Evolutionary conservation across 1,284 basidiomycete species (phyloP).

Genomic region (Ceraceosorus guamensis): DNA sequence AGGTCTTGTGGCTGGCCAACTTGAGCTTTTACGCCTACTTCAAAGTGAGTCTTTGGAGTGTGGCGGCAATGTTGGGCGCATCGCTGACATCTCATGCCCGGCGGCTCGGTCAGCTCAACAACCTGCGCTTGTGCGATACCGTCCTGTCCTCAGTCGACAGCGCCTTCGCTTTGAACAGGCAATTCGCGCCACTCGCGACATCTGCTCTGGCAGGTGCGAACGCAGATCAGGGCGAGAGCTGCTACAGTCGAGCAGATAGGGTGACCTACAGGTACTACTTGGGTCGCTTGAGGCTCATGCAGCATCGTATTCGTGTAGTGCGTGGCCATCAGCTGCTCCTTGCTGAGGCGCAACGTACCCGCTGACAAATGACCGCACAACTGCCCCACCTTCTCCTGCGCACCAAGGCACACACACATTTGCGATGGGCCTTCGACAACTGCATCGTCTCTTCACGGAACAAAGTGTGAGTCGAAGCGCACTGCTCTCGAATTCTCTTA

Average conservation of each 20-base stretch:
- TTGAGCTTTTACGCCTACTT: slow-evolving; percentile 46
- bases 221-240: slow-evolving; percentile 32
- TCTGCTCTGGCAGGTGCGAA: neutral
- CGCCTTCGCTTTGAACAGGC: slow-evolving; percentile 40
- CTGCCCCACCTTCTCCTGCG: too few species aligned
- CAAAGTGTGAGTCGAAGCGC: slow-evolving; percentile 32
- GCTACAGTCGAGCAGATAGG: slow-evolving; percentile 47
- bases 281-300: slow-evolving; percentile 49
- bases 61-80: too few species aligned
- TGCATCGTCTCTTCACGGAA: slow-evolving; percentile 39
- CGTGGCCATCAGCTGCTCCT: slow-evolving; percentile 6
- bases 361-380: too few species aligned
- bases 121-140: slow-evolving; percentile 51
- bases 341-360: neutral
- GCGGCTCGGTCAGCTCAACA: slow-evolving; percentile 31
- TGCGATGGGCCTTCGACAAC: slow-evolving; percentile 48
- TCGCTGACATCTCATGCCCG: neutral
- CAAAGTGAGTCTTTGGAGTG: slow-evolving; percentile 13
- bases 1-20: slow-evolving; percentile 43
- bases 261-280: slow-evolving; percentile 50
- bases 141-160: slow-evolving; percentile 50
- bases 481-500: neutral
- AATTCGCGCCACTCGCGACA: slow-evolving; percentile 5
- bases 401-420: slow-evolving; percentile 39
- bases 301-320: slow-evolving; percentile 48